Conservation (phyloP, 2,329 filamentous ascomycete species). For the Penicillium hordei region DNA sequence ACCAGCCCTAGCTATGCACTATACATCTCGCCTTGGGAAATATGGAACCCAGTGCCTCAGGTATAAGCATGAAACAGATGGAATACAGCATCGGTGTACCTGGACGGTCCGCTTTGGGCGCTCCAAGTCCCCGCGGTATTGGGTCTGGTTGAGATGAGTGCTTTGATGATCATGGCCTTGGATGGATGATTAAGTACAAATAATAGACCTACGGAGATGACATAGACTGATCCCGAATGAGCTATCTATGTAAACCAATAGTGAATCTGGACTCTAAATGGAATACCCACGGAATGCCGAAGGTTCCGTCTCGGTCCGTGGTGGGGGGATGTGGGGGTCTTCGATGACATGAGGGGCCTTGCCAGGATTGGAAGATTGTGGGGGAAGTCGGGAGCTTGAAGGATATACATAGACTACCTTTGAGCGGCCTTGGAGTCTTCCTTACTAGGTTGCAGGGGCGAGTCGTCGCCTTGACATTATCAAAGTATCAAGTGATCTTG, state of each 20-base stretch:
- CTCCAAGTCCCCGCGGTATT: slow-evolving; percentile 40
- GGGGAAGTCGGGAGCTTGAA: background rate
- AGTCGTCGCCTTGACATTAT: background rate
- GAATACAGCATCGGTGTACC: slow-evolving; percentile 47
- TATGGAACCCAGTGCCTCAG: slow-evolving; percentile 59
- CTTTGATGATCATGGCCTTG: slow-evolving; percentile 45
- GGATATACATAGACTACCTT: background rate
- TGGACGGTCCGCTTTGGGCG: slow-evolving; percentile 45
- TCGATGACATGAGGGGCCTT: background rate
- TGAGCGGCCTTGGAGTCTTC: background rate
- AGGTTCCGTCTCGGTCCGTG: too few relatives aligned
- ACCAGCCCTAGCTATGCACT: slow-evolving; percentile 48
- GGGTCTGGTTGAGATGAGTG: slow-evolving; percentile 46
- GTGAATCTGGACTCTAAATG: background rate
- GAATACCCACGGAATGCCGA: background rate
- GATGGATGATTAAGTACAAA: background rate
- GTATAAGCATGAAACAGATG: slow-evolving; percentile 51
- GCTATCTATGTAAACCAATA: too few relatives aligned
- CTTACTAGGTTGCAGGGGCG: too few relatives aligned
- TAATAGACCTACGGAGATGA: background rate
- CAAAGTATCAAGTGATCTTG: background rate
- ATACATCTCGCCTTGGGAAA: slow-evolving; percentile 51
- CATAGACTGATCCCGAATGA: background rate
- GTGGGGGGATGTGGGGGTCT: background rate
- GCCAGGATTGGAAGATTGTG: background rate